phyloP scores from a whole-genome alignment of 2,329 filamentous ascomycete species.

The Myotisia sp. region DNA sequence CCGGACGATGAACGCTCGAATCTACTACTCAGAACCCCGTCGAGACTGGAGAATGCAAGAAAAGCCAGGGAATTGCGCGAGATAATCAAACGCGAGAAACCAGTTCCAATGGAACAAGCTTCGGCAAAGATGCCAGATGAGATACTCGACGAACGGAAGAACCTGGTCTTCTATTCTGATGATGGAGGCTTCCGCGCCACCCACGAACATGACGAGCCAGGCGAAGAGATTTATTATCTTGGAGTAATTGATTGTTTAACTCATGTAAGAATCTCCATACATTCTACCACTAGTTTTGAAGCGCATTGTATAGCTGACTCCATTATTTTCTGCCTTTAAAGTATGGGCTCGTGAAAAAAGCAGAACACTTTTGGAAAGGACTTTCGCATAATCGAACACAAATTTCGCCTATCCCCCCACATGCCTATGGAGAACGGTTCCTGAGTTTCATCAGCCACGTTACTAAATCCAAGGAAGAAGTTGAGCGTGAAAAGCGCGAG shows the following conservation, averaged over 20 bases:
- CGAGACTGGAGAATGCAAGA: slow-evolving; percentile 77
- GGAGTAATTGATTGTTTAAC: slow-evolving; percentile 97
- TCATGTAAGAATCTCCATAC: slow-evolving; percentile 51
- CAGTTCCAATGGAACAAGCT: slow-evolving; percentile 78
- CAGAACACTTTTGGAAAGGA: slow-evolving; percentile 95
- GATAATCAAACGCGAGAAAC: slow-evolving; percentile 83
- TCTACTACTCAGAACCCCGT: slow-evolving; percentile 74
- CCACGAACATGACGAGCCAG: slow-evolving; percentile 70
- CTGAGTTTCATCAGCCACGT: slow-evolving; percentile 80
- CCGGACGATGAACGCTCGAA: slow-evolving; percentile 48
- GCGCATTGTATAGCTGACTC: background rate
- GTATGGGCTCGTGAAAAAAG: slow-evolving; percentile 89
- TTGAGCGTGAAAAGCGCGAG: slow-evolving; percentile 37
- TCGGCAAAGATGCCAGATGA: slow-evolving; percentile 81
- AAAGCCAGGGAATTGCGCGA: slow-evolving; percentile 84
- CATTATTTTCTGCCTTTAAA: slow-evolving; percentile 23
- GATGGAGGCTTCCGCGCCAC: slow-evolving; percentile 89
- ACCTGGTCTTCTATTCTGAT: slow-evolving; percentile 80
- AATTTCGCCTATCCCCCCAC: slow-evolving; percentile 83
- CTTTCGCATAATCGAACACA: slow-evolving; percentile 67
- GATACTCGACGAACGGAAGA: slow-evolving; percentile 58
- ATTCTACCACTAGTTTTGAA: background rate
- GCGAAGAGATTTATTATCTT: slow-evolving; percentile 91
- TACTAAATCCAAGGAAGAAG: slow-evolving; percentile 81
- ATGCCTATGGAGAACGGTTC: slow-evolving; percentile 86